Conservation (phyloP, 495 filamentous ascomycete species). For the Darksidea phi region DNA sequence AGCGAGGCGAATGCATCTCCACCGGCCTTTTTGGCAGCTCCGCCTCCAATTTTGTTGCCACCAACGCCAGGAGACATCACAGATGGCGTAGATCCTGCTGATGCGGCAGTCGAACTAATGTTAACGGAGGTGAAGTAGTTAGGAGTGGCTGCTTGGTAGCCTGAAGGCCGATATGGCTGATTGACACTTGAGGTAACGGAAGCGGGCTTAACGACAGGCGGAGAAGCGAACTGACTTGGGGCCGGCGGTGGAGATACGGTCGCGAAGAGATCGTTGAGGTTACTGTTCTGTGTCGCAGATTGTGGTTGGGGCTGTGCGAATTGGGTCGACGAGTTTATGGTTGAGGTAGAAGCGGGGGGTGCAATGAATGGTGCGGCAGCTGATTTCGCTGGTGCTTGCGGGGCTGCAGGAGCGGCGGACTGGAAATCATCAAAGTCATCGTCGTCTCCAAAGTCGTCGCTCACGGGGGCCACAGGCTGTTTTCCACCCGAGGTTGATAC, state of each 20-base stretch:
- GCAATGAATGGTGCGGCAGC: conserved; percentile 48
- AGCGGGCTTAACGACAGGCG: conserved; percentile 49
- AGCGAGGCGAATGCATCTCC: conserved; percentile 86
- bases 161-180: conserved; percentile 58
- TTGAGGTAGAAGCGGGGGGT: conserved; percentile 62
- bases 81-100: conserved; percentile 39
- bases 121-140: conserved; percentile 94
- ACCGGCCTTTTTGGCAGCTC: conserved; percentile 57
- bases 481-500: conserved; percentile 53
- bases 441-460: conserved; percentile 67
- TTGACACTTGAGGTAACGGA: conserved; percentile 39
- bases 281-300: conserved; percentile 73
- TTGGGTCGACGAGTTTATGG: conserved; percentile 63
- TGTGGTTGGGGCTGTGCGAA: conserved; percentile 81
- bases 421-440: conserved; percentile 99
- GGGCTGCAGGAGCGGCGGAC: conserved; percentile 63
- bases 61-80: conserved; percentile 34
- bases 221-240: conserved; percentile 40
- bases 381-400: conserved; percentile 37
- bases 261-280: conserved; percentile 75
- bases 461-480: conserved; percentile 48
- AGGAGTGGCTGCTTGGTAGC: conserved; percentile 74
- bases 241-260: conserved; percentile 72
- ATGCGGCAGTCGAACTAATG: conserved; percentile 39
- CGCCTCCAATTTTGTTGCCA: conserved; percentile 47